A percentile compares a stretch with the other conserved stretches of the same genome.
phyloP scores from a whole-genome alignment of 306 rosid species.

The Vigna mungo region DNA sequence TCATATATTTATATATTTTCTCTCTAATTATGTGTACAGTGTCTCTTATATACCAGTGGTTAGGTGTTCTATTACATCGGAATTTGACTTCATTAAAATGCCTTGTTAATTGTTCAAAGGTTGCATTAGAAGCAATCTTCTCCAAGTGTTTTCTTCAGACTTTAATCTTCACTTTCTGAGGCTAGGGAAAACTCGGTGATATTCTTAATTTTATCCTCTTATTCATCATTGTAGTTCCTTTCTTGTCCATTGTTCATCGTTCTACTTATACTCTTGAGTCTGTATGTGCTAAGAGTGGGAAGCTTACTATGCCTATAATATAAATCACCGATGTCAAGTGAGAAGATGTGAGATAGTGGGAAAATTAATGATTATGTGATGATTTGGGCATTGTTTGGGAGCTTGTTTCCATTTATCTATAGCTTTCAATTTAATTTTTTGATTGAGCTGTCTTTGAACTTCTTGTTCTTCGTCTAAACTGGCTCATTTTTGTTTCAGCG shows the following conservation, averaged over 20 bases:
- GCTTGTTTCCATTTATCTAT: too few species aligned
- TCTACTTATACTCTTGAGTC: neutral
- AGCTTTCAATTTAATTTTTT: neutral
- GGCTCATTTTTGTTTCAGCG: neutral
- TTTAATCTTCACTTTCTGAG: constrained; percentile 36
- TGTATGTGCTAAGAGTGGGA: neutral
- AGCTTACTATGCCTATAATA: neutral
- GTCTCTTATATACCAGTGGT: constrained; percentile 46
- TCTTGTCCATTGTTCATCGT: neutral
- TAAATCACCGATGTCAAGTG: neutral
- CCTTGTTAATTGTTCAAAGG: constrained; percentile 48
- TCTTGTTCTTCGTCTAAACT: neutral
- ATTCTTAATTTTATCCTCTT: constrained; percentile 35
- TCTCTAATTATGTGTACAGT: constrained; percentile 59
- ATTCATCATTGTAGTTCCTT: neutral
- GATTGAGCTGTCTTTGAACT: neutral
- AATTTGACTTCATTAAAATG: constrained; percentile 50
- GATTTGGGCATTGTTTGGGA: neutral
- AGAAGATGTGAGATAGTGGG: neutral
- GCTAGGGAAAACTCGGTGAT: constrained; percentile 40
- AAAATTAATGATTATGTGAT: neutral
- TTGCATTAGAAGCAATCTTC: constrained; percentile 47
- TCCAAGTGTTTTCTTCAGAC: constrained; percentile 30
- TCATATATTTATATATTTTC: constrained; percentile 39
- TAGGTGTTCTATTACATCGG: constrained; percentile 45